Evolutionary conservation across 768 basidiomycete species (phyloP).

Genomic region (Agrocybe chaxingu): DNA sequence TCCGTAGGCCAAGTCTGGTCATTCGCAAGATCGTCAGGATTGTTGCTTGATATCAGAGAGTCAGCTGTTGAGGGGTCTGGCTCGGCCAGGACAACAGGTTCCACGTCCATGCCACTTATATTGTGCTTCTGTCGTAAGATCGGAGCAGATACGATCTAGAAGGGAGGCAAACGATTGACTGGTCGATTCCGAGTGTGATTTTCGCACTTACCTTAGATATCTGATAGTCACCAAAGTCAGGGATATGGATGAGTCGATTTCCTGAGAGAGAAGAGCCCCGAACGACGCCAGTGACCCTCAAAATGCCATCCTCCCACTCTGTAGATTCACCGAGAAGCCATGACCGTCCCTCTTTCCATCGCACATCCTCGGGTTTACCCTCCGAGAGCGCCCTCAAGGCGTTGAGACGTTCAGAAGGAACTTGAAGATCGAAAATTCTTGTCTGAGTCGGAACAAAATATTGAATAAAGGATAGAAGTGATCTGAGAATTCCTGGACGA

Average conservation of each 20-base stretch:
- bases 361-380: conserved; percentile 73
- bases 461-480: conserved; percentile 88
- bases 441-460: conserved; percentile 89
- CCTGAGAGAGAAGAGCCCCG: conserved; percentile 78
- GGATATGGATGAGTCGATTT: conserved; percentile 84
- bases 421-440: conserved; percentile 71
- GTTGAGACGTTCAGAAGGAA: conserved; percentile 62
- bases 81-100: conserved; percentile 62
- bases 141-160: conserved; percentile 70
- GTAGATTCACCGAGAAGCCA: conserved; percentile 67
- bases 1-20: conserved; percentile 99
- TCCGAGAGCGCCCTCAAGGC: conserved; percentile 80
- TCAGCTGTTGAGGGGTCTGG: conserved; percentile 67
- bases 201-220: conserved; percentile 60
- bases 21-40: conserved; percentile 85
- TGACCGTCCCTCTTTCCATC: conserved; percentile 80
- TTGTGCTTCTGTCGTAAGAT: conserved; percentile 34
- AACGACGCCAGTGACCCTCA: conserved; percentile 81
- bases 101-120: conserved; percentile 60
- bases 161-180: not conserved
- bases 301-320: conserved; percentile 58
- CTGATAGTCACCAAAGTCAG: conserved; percentile 86
- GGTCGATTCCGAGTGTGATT: not conserved
- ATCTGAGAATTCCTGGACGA: conserved; percentile 71
- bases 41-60: conserved; percentile 82